Evolutionary conservation across 2,329 filamentous ascomycete species (phyloP), one percentile per base, ranked within the genome.

Genomic region (Arthroderma sp.): DNA sequence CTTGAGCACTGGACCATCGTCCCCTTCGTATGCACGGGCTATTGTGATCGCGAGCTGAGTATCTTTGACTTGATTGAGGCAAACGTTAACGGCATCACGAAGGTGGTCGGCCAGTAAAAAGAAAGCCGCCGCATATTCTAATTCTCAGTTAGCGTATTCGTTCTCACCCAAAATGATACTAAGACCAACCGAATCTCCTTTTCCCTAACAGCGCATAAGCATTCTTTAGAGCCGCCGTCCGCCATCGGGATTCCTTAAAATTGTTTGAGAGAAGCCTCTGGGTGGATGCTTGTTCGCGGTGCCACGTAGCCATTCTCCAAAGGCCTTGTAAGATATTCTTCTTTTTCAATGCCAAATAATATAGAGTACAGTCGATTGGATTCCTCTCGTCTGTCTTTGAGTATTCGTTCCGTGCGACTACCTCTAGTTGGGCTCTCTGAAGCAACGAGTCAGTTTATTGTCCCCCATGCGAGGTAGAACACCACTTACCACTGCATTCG

Each of bases 181-280:
- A 34, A 8, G 30, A 57, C 73, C 58, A 63, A 86, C 83, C 77
- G 60, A 95, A 95, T 41, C 91, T 75, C 38, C 86, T 77, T 63
- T 87, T 93, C 52, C 89, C 91, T 58, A 98, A 80, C 44, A 98
- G 65, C 2, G 91, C 89, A 64, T 95, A 98, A 0, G 91, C 91
- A 60, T 98, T 98, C 65, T 98, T 98, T 48, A 94, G 68, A 0
- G 91, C 91, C 4, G 85, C 79, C 1, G 84, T 94, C 60, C 77
- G 83, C 85, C 91, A 96, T 53, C 85, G 82, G 0, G 80, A 74
- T 49, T 94, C 84, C 3, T 78, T 73, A 61, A 98, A 98, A 60
- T 96, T 87, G 57, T 95, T 93, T n/a, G 81, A 75, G 22, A 98
- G 69, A 29, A 98, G 72, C 49, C 77, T 79, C 48, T 81, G 77